Evolutionary conservation across 805 yeast species (phyloP).

Genomic region (Ogataea zsoltii): DNA sequence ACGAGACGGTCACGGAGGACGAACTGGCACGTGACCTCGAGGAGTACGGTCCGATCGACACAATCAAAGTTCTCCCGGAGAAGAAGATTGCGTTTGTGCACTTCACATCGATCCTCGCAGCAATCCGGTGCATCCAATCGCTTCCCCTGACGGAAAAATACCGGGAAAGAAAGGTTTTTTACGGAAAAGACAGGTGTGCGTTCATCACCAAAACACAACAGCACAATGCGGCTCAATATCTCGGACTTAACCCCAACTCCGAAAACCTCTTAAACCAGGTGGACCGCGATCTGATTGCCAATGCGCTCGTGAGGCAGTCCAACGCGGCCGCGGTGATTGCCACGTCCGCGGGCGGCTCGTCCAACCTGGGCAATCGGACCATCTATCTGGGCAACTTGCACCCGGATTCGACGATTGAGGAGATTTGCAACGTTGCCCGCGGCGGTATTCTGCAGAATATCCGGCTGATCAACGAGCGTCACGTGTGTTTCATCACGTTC

Average conservation of each 20-base stretch:
- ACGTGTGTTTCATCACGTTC: constrained; percentile 92
- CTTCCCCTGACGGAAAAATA: constrained; percentile 71
- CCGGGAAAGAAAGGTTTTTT: constrained; percentile 74
- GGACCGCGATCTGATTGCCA: constrained; percentile 62
- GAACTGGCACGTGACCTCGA: constrained; percentile 67
- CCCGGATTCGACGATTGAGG: constrained; percentile 85
- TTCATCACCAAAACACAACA: constrained; percentile 93
- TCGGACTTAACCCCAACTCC: constrained; percentile 88
- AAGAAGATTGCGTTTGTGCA: constrained; percentile 91
- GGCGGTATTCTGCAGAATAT: constrained; percentile 91
- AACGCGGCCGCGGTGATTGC: constrained; percentile 99
- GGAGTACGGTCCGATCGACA: constrained; percentile 81
- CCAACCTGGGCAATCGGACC: constrained; percentile 89
- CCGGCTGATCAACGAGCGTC: constrained; percentile 78
- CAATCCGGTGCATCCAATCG: constrained; percentile 81
- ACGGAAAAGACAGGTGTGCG: constrained; percentile 94
- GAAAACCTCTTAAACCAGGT: constrained; percentile 67
- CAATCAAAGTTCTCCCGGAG: constrained; percentile 73
- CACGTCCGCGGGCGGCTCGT: constrained; percentile 90
- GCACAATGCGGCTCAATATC: constrained; percentile 93
- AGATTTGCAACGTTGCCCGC: constrained; percentile 92
- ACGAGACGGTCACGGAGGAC: constrained; percentile 60
- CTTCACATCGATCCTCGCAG: constrained; percentile 80
- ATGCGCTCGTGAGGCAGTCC: constrained; percentile 85
- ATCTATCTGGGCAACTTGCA: constrained; percentile 90